Evolutionary conservation across 371 early-diverging fungal genomes (phyloP).

Genomic region (Rhizopus microsporus): DNA sequence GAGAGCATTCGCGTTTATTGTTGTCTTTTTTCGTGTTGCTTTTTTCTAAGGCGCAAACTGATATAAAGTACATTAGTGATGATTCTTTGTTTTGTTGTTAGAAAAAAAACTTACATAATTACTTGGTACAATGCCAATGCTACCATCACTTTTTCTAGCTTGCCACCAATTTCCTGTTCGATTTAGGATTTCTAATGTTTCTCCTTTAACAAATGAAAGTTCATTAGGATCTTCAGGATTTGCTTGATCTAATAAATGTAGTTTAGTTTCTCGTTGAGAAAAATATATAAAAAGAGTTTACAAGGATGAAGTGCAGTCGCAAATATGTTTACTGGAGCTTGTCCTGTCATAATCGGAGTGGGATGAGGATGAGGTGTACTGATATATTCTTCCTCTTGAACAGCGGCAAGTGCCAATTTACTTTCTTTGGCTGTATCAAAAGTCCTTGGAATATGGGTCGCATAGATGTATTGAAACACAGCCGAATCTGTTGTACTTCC

Average conservation of each 20-base stretch:
- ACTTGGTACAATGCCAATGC: conserved; percentile 90
- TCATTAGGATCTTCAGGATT: conserved; percentile 91
- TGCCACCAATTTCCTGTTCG: conserved; percentile 97
- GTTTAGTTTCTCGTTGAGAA: background rate
- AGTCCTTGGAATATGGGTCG: conserved; percentile 11
- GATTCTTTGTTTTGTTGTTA: background rate
- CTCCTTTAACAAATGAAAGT: conserved; percentile 82
- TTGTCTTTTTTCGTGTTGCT: background rate
- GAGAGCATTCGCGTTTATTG: too few species aligned
- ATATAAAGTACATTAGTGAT: background rate
- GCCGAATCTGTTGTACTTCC: conserved; percentile 45
- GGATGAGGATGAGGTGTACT: background rate
- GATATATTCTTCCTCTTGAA: background rate
- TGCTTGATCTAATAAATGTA: conserved; percentile 58
- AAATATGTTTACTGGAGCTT: conserved; percentile 9
- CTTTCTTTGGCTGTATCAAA: conserved; percentile 20
- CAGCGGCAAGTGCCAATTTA: conserved; percentile 11
- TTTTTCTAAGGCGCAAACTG: background rate
- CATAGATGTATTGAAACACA: conserved; percentile 39
- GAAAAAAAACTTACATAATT: conserved; percentile 66
- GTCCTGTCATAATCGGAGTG: conserved; percentile 5
- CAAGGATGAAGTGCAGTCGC: conserved; percentile 31
- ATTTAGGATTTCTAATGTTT: conserved; percentile 82
- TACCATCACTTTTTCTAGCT: conserved; percentile 78
- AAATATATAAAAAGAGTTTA: conserved; percentile 4